phyloP scores from a whole-genome alignment of 129 eudicot genomes.

The Saposhnikovia divaricata region DNA sequence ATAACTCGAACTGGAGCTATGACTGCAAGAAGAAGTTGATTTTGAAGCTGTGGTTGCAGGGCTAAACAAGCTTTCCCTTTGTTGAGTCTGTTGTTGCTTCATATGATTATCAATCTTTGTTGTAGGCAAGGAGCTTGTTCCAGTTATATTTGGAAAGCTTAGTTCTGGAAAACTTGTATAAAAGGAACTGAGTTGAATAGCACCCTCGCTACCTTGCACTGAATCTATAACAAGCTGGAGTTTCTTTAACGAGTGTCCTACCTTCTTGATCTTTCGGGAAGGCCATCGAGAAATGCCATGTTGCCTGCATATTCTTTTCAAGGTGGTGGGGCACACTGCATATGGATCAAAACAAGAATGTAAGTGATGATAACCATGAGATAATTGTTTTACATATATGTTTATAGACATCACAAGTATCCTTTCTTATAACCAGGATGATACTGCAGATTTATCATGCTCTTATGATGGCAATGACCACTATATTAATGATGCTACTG shows the following conservation, averaged over 20 bases:
- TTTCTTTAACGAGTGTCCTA: slow-evolving; percentile 54
- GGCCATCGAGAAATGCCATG: slow-evolving; percentile 71
- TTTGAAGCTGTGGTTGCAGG: slow-evolving; percentile 21
- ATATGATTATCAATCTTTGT: slow-evolving; percentile 25
- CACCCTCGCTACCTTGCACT: slow-evolving; percentile 57
- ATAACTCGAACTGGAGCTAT: slow-evolving; percentile 36
- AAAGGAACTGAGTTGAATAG: slow-evolving; percentile 52
- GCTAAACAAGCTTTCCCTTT: slow-evolving; percentile 16
- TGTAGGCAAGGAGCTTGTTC: slow-evolving; percentile 18
- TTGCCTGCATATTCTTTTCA: slow-evolving; percentile 74
- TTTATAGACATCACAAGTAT: not conserved
- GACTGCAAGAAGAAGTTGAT: slow-evolving; percentile 37
- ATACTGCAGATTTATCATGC: not conserved
- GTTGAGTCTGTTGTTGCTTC: slow-evolving; percentile 11
- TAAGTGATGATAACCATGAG: not conserved
- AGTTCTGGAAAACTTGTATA: slow-evolving; percentile 52
- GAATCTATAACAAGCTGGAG: slow-evolving; percentile 66
- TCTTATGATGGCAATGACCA: not conserved
- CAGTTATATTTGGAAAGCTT: slow-evolving; percentile 19
- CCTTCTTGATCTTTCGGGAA: slow-evolving; percentile 65
- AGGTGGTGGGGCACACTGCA: slow-evolving; percentile 61
- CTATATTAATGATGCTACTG: too few species aligned
- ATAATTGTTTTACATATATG: not conserved
- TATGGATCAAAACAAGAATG: slow-evolving; percentile 2
- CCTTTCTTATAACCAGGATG: not conserved